Percentiles rank a stretch among this genome's conserved stretches.
Evolutionary conservation across 1,284 basidiomycete genomes (phyloP).

Genomic region (Ustilago tritici): DNA sequence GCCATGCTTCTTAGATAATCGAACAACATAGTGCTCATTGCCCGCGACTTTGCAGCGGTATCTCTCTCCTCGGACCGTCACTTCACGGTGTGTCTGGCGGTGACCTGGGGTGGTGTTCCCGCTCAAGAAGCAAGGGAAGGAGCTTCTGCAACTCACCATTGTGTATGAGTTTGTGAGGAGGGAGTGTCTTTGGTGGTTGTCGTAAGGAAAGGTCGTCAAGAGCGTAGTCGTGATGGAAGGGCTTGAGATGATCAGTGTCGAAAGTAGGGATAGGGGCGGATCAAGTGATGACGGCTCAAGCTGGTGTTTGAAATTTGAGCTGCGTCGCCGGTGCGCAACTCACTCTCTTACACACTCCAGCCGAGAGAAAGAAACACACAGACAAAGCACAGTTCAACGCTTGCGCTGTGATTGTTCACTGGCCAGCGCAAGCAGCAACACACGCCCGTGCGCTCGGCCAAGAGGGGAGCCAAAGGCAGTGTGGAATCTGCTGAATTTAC

Average conservation of each 20-base stretch:
- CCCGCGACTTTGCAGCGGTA: no score
- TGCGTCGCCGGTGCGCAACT: slow-evolving; percentile 16
- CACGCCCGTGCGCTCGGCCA: slow-evolving; percentile 13
- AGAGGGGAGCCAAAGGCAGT: slow-evolving; percentile 5
- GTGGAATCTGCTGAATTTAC: slow-evolving; percentile 7
- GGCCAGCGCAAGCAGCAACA: slow-evolving; percentile 7
- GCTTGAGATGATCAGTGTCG: slow-evolving; percentile 24
- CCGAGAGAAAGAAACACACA: slow-evolving; percentile 9
- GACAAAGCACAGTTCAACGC: slow-evolving; percentile 1
- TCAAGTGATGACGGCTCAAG: background rate
- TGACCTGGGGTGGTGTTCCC: background rate
- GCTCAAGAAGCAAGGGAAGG: background rate
- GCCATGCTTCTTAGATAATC: no score
- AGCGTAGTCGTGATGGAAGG: background rate
- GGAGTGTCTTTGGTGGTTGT: slow-evolving; percentile 12
- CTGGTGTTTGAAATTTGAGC: slow-evolving; percentile 4
- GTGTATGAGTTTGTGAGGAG: slow-evolving; percentile 22
- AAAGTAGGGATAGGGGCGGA: slow-evolving; percentile 30
- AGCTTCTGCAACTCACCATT: slow-evolving; percentile 36
- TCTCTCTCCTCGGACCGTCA: no score
- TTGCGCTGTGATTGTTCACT: background rate
- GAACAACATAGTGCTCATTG: no score
- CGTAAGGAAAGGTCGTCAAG: slow-evolving; percentile 10
- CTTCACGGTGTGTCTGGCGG: background rate
- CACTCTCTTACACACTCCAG: background rate